Evolutionary conservation across 495 filamentous ascomycete species (phyloP).

Genomic region (Astrothelium macrocarpum): DNA sequence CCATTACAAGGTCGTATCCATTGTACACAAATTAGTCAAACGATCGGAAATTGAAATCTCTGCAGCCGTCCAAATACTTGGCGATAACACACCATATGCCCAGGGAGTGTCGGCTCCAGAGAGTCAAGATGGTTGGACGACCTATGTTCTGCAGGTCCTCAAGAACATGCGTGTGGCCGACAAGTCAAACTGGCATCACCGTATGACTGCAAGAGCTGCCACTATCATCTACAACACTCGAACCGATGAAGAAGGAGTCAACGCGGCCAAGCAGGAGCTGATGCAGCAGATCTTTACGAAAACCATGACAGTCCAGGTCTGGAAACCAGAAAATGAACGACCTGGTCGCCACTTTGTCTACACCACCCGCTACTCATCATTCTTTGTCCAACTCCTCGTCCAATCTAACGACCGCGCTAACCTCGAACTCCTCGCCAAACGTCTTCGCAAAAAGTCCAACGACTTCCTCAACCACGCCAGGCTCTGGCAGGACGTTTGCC

Average conservation of each 20-base stretch:
- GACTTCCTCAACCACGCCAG: slow-evolving; percentile 80
- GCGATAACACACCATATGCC: slow-evolving; percentile 44
- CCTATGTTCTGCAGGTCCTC: slow-evolving; percentile 62
- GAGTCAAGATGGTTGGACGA: slow-evolving; percentile 56
- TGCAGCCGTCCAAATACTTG: slow-evolving; percentile 45
- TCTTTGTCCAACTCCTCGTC: slow-evolving; percentile 64
- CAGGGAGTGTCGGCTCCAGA: slow-evolving; percentile 38
- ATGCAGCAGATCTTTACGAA: slow-evolving; percentile 87
- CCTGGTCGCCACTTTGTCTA: slow-evolving; percentile 91
- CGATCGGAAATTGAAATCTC: slow-evolving; percentile 33
- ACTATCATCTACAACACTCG: slow-evolving; percentile 60
- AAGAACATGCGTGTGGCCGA: slow-evolving; percentile 72
- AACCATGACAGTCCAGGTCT: slow-evolving; percentile 89
- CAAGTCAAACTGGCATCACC: slow-evolving; percentile 95
- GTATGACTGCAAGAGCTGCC: slow-evolving; percentile 71
- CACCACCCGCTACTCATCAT: slow-evolving; percentile 77
- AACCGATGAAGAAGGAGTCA: slow-evolving; percentile 38
- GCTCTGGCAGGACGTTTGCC: slow-evolving; percentile 75
- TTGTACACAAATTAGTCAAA: slow-evolving; percentile 71
- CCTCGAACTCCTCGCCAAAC: slow-evolving; percentile 70
- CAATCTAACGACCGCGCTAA: slow-evolving; percentile 66
- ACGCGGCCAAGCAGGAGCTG: slow-evolving; percentile 63
- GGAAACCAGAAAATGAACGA: slow-evolving; percentile 88
- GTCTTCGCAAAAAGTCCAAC: slow-evolving; percentile 68
- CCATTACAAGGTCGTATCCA: slow-evolving; percentile 87